Evolutionary conservation across 139 green algal genomes (phyloP), one percentile per base, ranked within the genome.

Genomic region (Pseudopediastrum boryanum): DNA sequence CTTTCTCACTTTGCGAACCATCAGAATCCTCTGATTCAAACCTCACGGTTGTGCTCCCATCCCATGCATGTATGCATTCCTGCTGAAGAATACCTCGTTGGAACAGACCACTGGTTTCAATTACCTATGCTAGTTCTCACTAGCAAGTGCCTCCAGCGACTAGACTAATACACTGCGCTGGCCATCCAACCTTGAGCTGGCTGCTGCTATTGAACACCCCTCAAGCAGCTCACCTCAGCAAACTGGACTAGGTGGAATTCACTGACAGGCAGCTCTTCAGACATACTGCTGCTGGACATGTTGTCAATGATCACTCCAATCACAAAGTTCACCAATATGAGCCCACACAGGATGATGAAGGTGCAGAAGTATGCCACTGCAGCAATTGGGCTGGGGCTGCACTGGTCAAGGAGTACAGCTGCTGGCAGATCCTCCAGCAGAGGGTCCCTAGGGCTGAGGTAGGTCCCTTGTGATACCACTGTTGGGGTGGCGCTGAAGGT

Each of bases 251-350:
- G 16, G 35, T 82, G 46, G 41, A 58, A 43, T 23, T 58, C 72
- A 67, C 48, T 81, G 9, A 92, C 77, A 6, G 80, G 44, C 69
- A 87, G 52, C 64, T 84, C 77, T 51, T 89, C 83, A 36, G 79
- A 69, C 3, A 50, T 41, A 27, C 62, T 78, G 63, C 50, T 80
- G 59, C 36, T 65, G 42, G 84, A 61, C 52, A 93, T 88, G 71
- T 93, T 91, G 50, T 91, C 89, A 44, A 93, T 79, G 81, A 93
- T 92, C 36, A 92, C 82, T 41, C 73, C 73, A 59, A 95, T 93
- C 19, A 95, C 84, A 51, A 95, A 82, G 77, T 96, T 92, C 27
- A 94, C 74, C 77, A 96, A 64, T 29, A 96, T 78, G 71, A 94
- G 86, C 38, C 77, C 77, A 75, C 84, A 90, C n/a, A 94, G 61